phyloP scores from a whole-genome alignment of 164 flowering plant genomes.

The Berberis vulgaris region DNA sequence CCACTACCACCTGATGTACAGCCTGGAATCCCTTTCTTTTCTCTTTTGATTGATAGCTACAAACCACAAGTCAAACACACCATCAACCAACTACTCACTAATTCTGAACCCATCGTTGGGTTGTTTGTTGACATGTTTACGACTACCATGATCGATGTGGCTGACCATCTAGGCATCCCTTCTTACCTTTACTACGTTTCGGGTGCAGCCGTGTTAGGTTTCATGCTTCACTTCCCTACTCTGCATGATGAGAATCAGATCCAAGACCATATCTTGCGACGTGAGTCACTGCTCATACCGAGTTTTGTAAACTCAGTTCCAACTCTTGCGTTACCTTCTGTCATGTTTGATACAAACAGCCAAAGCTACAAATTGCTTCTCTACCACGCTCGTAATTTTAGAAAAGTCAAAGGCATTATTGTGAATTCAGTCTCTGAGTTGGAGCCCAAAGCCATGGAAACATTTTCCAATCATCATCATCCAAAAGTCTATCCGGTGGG shows the following conservation, averaged over 20 bases:
- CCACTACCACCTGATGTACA: not conserved
- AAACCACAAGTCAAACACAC: slow-evolving; percentile 14
- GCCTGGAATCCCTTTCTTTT: not conserved
- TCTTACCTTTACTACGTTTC: slow-evolving; percentile 28
- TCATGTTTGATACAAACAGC: not conserved
- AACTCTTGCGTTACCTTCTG: slow-evolving; percentile 4
- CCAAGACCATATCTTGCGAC: not conserved
- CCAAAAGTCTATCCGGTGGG: slow-evolving; percentile 27
- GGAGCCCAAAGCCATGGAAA: slow-evolving; percentile 9
- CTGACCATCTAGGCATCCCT: slow-evolving; percentile 21
- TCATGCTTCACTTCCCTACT: slow-evolving; percentile 12
- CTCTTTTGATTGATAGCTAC: slow-evolving; percentile 6
- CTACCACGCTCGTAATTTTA: slow-evolving; percentile 1
- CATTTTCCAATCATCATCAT: not conserved
- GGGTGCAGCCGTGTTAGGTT: slow-evolving; percentile 11
- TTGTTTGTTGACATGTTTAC: slow-evolving; percentile 28
- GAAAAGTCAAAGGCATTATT: slow-evolving; percentile 24
- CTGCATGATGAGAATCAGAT: not conserved
- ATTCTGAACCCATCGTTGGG: slow-evolving; percentile 2
- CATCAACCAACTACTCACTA: not conserved
- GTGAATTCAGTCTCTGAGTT: slow-evolving; percentile 18
- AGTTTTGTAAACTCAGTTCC: slow-evolving; percentile 15
- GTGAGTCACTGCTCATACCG: slow-evolving; percentile 9
- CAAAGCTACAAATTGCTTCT: not conserved
- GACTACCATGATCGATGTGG: slow-evolving; percentile 22